Base-by-base conservation (phyloP, 2,329 filamentous ascomycete species). In the Alternaria sp. region DNA sequence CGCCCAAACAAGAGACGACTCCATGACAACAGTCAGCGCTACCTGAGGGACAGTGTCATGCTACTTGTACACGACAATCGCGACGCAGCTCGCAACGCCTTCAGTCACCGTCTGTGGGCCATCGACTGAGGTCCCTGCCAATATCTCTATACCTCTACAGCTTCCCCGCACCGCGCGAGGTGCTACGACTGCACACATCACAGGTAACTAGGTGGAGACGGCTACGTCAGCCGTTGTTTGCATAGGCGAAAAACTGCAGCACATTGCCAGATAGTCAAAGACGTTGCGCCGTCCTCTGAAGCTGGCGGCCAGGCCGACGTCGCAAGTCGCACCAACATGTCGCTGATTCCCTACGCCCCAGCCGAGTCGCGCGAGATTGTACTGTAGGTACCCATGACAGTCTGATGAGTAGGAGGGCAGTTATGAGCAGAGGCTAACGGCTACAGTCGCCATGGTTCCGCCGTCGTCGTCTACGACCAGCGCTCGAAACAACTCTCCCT, bases 381-480 rank as follows among this genome's bases (percentile, higher is more conserved):
- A 39, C 83, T 95, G 91, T 94, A 85, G 73, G 91, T 85, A 42
- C 16, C 11, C 7, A 34, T 36, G 7, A 2, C 18, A 24, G 34
- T 53, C 14, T 22, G 51, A 8, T 22, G 36, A 16, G 43, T 24
- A 38, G 9, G 14, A 28, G 14, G 24, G 4, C 24, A 26, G 24
- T 26, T 0, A 26, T 1, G 24, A 26, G 1, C 24, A 26, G 39
- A 44, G 20, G 51, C 67, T 76, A 47, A 76, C 57, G 22, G 4
- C 14, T 57, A 38, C 72, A 98, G 95, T 53, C 95, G 94, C 63
- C 93, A 97, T 78, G 91, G 92, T 74, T 93, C 97, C 81, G 91
- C 94, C 22, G 89, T 99, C 58, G 95, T 99, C 44, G 89, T 98
- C 38, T 94, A 92, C 74, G 94, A 99, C 80, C 91, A 89, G 47